These are phyloP conservation scores for Saxophila tyrrhenica DNA, from an alignment of 495 filamentous ascomycete species.

Conservation along the genomic window DNA sequence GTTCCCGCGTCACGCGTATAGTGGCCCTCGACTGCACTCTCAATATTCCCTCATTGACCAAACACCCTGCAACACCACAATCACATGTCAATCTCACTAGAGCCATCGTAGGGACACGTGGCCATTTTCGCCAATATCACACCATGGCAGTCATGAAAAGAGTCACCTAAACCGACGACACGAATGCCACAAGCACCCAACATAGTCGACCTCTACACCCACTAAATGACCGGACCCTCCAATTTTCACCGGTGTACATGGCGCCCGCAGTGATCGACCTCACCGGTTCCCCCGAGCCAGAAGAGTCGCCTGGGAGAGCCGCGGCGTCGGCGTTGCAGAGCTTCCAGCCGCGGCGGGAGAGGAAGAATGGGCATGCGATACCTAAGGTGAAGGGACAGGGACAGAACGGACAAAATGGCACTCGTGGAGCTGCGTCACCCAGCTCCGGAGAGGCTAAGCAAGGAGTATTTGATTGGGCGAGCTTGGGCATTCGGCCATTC, in stretches of 20 bases:
- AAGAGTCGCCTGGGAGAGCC: slow-evolving; percentile 5
- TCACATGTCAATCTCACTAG: too few species aligned
- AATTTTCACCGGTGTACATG: not conserved
- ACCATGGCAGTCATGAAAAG: too few species aligned
- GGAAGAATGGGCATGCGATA: not conserved
- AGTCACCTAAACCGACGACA: too few species aligned
- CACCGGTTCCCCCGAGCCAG: not conserved
- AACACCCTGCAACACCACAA: too few species aligned
- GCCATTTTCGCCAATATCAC: too few species aligned
- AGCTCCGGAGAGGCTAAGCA: not conserved
- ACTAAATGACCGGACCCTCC: too few species aligned
- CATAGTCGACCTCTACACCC: too few species aligned
- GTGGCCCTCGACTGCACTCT: not conserved
- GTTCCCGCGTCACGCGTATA: not conserved
- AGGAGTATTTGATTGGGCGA: not conserved
- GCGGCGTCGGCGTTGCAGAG: slow-evolving; percentile 1
- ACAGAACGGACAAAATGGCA: not conserved
- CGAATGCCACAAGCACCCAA: too few species aligned
- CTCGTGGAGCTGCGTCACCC: not conserved
- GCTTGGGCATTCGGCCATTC: too few species aligned
- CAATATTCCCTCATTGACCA: too few species aligned
- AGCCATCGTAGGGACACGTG: too few species aligned
- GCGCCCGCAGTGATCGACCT: slow-evolving; percentile 1
- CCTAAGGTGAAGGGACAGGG: not conserved
- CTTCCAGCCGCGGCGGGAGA: not conserved